These are phyloP conservation scores for Geosmithia flava DNA, from an alignment of 2,329 filamentous ascomycete genomes.

Conservation along the genomic window DNA sequence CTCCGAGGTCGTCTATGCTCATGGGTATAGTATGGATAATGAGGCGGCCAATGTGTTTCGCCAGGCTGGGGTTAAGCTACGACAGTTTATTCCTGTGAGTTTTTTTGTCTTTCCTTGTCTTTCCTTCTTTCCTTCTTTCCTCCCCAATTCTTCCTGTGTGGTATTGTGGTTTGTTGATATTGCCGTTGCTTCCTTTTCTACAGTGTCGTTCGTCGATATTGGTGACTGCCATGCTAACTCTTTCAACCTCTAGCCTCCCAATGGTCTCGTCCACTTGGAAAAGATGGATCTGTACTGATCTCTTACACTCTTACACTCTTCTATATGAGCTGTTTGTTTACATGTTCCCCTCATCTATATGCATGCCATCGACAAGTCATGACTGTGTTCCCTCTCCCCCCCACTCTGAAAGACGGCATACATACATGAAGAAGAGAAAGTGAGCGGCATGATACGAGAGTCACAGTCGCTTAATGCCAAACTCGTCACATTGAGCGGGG, in stretches of 20 bases:
- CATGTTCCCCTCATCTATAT: too few relatives aligned
- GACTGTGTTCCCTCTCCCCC: too few relatives aligned
- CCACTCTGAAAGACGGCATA: too few relatives aligned
- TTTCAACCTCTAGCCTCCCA: conserved; percentile 37
- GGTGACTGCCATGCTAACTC: neutral
- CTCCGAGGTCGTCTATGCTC: conserved; percentile 78
- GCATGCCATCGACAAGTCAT: too few relatives aligned
- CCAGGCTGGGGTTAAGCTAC: conserved; percentile 70
- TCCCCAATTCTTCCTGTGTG: too few relatives aligned
- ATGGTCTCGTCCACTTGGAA: conserved; percentile 52
- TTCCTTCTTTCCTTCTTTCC: too few relatives aligned
- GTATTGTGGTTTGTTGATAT: neutral
- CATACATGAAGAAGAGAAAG: too few relatives aligned
- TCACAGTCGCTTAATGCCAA: too few relatives aligned
- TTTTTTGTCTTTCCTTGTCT: neutral
- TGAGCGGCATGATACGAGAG: too few relatives aligned
- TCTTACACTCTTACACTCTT: too few relatives aligned
- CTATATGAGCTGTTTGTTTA: too few relatives aligned
- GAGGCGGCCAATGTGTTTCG: conserved; percentile 72
- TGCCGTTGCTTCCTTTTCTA: neutral
- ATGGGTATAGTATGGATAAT: conserved; percentile 88
- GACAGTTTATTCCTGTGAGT: conserved; percentile 79
- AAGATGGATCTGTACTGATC: conserved; percentile 28
- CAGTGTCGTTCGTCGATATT: neutral
- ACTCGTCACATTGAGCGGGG: too few relatives aligned